Percentiles rank a stretch among this genome's conserved stretches.
phyloP scores from a whole-genome alignment of 169 alveolate species.

The Plasmodium ovale region DNA sequence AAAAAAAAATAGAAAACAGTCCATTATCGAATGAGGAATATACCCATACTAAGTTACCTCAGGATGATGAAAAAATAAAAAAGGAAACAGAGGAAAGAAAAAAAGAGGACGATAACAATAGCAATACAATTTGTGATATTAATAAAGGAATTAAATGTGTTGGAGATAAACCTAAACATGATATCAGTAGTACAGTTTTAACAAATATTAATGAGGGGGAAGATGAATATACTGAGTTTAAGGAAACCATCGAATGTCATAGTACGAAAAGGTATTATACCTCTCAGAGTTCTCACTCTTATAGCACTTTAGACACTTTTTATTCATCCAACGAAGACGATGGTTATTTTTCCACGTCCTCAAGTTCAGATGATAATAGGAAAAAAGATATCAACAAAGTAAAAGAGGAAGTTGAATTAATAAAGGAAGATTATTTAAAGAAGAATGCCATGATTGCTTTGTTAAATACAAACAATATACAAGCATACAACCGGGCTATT shows the following conservation, averaged over 20 bases:
- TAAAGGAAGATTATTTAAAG: conserved; percentile 57
- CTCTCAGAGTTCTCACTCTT: conserved; percentile 14
- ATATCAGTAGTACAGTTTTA: not conserved
- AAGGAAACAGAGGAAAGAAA: not conserved
- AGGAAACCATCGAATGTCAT: not conserved
- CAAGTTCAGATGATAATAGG: conserved; percentile 38
- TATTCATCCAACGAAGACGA: conserved; percentile 19
- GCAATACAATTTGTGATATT: not conserved
- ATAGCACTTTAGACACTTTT: conserved; percentile 4
- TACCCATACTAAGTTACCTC: not conserved
- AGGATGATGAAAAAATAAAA: not conserved
- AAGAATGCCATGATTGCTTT: conserved; percentile 52
- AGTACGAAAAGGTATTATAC: conserved; percentile 5
- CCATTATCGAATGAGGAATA: not conserved
- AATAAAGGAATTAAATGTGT: not conserved
- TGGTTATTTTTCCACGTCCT: conserved; percentile 10
- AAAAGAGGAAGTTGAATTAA: conserved; percentile 62
- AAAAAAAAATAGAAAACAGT: not conserved
- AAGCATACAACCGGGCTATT: conserved; percentile 56
- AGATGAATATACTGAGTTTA: conserved; percentile 5
- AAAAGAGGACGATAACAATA: not conserved
- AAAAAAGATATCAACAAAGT: conserved; percentile 37
- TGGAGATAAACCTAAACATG: not conserved
- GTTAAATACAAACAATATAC: conserved; percentile 42
- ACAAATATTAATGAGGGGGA: conserved; percentile 15